Conservation (phyloP, 768 basidiomycete genomes). For the Phanerochaete carnosa region DNA sequence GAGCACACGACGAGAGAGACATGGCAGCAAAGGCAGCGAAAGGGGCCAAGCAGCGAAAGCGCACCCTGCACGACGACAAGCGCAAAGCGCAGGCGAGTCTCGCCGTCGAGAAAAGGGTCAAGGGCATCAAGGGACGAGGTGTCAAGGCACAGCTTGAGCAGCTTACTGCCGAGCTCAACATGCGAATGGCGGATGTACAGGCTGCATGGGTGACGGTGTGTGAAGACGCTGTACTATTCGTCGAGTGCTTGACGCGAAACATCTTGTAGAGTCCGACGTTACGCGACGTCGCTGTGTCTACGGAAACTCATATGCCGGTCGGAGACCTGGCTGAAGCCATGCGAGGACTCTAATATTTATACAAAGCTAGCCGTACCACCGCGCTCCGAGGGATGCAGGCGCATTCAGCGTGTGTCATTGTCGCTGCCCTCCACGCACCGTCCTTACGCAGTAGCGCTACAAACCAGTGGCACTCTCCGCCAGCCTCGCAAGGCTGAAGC, state of each 20-base stretch:
- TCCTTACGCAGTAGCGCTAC: background rate
- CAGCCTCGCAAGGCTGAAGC: no score
- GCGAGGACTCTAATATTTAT: constrained; percentile 7
- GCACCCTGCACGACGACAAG: background rate
- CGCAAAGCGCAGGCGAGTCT: background rate
- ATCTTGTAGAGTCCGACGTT: background rate
- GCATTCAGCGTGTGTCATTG: background rate
- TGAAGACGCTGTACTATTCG: background rate
- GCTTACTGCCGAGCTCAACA: constrained; percentile 10
- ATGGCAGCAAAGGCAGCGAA: background rate
- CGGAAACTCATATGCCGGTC: background rate
- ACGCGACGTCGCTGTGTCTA: background rate
- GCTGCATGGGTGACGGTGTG: background rate
- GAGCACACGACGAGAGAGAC: background rate
- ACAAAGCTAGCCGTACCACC: no score
- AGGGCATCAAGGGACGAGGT: constrained; percentile 1
- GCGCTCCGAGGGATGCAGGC: no score
- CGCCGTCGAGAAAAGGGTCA: background rate
- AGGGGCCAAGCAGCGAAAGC: background rate
- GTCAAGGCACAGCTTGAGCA: background rate
- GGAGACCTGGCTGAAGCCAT: constrained; percentile 12
- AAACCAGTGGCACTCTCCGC: no score
- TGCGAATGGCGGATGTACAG: constrained; percentile 4
- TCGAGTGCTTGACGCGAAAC: background rate
- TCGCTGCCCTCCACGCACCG: background rate